Conservation (phyloP, 441 rosid genomes). For the Corymbia calophylla region DNA sequence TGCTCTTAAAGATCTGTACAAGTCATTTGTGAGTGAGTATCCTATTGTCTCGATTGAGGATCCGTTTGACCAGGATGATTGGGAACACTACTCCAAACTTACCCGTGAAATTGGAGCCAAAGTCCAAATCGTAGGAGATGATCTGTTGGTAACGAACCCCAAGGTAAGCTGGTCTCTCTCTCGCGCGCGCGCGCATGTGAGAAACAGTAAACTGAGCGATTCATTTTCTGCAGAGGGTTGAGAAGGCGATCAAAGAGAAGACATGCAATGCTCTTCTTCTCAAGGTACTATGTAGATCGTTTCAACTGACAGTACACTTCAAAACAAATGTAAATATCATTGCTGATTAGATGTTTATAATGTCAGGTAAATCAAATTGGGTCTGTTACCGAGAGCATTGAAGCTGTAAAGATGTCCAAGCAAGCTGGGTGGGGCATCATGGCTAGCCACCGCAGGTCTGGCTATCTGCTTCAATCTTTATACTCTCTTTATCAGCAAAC, state of each 20-base stretch:
- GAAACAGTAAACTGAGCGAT: neutral
- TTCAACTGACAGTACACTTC: no score
- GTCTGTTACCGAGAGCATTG: constrained; percentile 91
- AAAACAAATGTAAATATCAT: neutral
- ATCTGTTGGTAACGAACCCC: constrained; percentile 94
- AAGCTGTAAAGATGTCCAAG: constrained; percentile 97
- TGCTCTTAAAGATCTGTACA: constrained; percentile 79
- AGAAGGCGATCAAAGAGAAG: constrained; percentile 78
- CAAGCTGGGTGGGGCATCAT: constrained; percentile 97
- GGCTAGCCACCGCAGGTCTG: constrained; percentile 83
- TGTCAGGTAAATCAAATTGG: constrained; percentile 96
- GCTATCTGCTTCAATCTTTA: neutral
- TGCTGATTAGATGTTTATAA: neutral
- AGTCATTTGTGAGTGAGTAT: constrained; percentile 81
- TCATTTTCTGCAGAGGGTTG: constrained; percentile 59
- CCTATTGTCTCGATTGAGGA: constrained; percentile 95
- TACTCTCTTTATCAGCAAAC: neutral
- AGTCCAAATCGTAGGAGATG: constrained; percentile 94
- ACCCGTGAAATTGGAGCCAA: constrained; percentile 67
- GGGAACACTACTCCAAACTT: constrained; percentile 80
- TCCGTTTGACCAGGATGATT: constrained; percentile 98
- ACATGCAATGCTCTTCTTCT: constrained; percentile 96
- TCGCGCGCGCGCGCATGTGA: neutral
- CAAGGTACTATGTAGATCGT: constrained; percentile 34
- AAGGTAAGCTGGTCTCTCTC: constrained; percentile 38